A percentile compares a stretch with the other conserved stretches of the same genome.
Evolutionary conservation across 306 rosid genomes (phyloP).

Genomic region (Canavalia ensiformis): DNA sequence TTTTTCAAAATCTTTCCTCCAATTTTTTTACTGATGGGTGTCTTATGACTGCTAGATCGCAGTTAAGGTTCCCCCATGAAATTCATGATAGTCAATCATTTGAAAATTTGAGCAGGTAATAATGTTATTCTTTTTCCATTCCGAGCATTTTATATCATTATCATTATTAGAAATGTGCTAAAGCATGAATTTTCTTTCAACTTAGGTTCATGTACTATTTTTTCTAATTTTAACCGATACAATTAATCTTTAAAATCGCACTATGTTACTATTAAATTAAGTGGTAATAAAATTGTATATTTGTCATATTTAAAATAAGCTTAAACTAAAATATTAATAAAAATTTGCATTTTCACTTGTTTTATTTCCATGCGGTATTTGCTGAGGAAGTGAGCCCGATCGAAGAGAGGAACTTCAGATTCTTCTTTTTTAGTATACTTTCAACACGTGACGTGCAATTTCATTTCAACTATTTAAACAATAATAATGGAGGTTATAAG

Average conservation of each 20-base stretch:
- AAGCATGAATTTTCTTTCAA: not conserved
- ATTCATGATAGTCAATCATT: slow-evolving; percentile 52
- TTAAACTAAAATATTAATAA: not conserved
- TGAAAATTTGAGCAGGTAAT: slow-evolving; percentile 53
- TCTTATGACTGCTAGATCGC: slow-evolving; percentile 45
- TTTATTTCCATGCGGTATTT: not conserved
- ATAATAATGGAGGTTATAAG: not conserved
- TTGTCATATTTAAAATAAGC: not conserved
- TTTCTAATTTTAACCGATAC: not conserved
- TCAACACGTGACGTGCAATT: not conserved
- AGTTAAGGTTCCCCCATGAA: slow-evolving; percentile 47
- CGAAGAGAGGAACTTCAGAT: too few species aligned
- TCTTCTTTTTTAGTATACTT: not conserved
- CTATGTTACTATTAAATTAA: not conserved
- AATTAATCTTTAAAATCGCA: not conserved
- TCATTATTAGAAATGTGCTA: not conserved
- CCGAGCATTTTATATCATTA: not conserved
- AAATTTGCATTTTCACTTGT: not conserved
- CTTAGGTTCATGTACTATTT: not conserved
- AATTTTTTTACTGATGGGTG: slow-evolving; percentile 43
- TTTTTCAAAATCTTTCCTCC: slow-evolving; percentile 34
- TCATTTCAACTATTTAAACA: not conserved
- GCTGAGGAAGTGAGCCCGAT: not conserved
- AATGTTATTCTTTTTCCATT: slow-evolving; percentile 35
- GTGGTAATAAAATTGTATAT: not conserved